These are phyloP conservation scores for Amylostereum areolatum DNA, from an alignment of 1,284 basidiomycete species.

Conservation along the genomic window DNA sequence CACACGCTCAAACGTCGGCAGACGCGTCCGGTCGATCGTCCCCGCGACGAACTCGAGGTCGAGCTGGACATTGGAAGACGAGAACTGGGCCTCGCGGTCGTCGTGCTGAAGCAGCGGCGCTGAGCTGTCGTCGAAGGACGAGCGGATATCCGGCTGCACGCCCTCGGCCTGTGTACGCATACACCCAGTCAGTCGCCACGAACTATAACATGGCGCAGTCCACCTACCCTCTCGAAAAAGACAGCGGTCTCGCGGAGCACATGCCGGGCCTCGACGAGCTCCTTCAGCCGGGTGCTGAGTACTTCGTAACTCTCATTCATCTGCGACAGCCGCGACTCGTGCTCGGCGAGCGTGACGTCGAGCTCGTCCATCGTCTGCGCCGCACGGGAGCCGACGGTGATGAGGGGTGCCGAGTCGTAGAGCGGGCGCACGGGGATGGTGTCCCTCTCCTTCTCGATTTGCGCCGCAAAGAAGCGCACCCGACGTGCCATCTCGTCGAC, in stretches of 20 bases:
- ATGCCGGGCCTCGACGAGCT: slow-evolving; percentile 89
- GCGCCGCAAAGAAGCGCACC: slow-evolving; percentile 83
- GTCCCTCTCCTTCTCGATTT: slow-evolving; percentile 85
- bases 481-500: slow-evolving; percentile 96
- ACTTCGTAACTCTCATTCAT: slow-evolving; percentile 96
- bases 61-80: slow-evolving; percentile 51
- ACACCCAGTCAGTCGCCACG: neutral
- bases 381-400: slow-evolving; percentile 84
- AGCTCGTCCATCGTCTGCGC: slow-evolving; percentile 94
- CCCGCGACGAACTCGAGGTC: slow-evolving; percentile 98
- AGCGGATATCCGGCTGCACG: slow-evolving; percentile 74
- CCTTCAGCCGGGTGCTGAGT: slow-evolving; percentile 80
- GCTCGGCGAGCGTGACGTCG: slow-evolving; percentile 81
- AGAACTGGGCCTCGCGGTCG: slow-evolving; percentile 71
- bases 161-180: slow-evolving; percentile 65
- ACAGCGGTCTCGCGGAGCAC: slow-evolving; percentile 94
- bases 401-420: slow-evolving; percentile 75
- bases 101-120: slow-evolving; percentile 91
- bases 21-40: slow-evolving; percentile 89
- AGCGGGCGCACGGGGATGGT: slow-evolving; percentile 78
- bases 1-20: slow-evolving; percentile 95
- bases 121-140: slow-evolving; percentile 90
- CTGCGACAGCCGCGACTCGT: slow-evolving; percentile 80
- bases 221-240: slow-evolving; percentile 84
- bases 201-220: neutral